phyloP scores from a whole-genome alignment of 371 early-diverging fungal species.

The Zopfochytrium polystomum region DNA sequence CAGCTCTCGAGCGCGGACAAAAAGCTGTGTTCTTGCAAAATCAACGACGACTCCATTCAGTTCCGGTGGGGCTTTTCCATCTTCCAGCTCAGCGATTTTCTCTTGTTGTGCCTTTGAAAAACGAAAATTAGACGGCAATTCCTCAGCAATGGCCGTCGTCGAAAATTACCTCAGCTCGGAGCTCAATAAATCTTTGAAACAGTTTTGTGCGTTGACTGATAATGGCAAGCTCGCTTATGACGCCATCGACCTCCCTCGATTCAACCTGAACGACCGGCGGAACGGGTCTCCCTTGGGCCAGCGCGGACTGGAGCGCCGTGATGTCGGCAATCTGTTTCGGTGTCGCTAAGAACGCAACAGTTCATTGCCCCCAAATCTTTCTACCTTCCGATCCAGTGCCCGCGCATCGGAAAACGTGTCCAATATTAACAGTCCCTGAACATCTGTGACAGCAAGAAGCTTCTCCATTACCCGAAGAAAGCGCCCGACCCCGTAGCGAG shows the following conservation, averaged over 20 bases:
- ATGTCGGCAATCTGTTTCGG: conserved; percentile 15
- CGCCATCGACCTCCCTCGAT: conserved; percentile 69
- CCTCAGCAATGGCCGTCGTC: neutral
- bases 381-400: conserved; percentile 63
- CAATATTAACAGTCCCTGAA: conserved; percentile 69
- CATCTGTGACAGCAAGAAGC: conserved; percentile 82
- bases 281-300: conserved; percentile 19
- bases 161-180: conserved; percentile 48
- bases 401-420: conserved; percentile 72
- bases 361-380: neutral
- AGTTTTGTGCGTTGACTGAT: conserved; percentile 73
- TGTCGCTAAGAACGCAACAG: neutral
- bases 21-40: conserved; percentile 49
- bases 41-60: conserved; percentile 39
- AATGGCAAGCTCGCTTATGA: conserved; percentile 72
- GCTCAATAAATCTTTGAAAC: conserved; percentile 74
- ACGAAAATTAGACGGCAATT: neutral
- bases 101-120: conserved; percentile 17
- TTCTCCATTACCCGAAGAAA: conserved; percentile 82
- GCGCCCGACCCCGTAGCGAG: conserved; percentile 79
- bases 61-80: conserved; percentile 4
- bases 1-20: conserved; percentile 60
- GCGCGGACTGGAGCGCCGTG: conserved; percentile 25
- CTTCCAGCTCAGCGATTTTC: conserved; percentile 8
- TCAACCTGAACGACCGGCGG: conserved; percentile 55